Evolutionary conservation across 2,329 filamentous ascomycete genomes (phyloP), one percentile per base, ranked within the genome.

Genomic region (Thermochaetoides dissita): DNA sequence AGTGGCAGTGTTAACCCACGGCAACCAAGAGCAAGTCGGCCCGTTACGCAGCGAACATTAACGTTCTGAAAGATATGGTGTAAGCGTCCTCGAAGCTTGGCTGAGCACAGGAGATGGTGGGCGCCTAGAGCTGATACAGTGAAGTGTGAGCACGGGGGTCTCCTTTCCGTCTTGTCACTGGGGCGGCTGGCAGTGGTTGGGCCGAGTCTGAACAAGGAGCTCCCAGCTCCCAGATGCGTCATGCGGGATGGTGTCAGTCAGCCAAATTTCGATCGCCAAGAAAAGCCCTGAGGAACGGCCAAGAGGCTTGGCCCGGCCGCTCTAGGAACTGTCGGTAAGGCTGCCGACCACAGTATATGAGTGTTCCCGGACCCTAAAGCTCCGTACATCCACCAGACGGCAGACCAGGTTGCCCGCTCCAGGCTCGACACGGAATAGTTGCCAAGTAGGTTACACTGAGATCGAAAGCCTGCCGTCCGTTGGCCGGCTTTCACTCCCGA

Each of bases 261-360:
- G 3, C 17, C 17, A 5, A 24, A 5, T 24, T 24, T 24, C 17
- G 17, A 24, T 24, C 17, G 17, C 17, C 41, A 37, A 8, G 30
- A 29, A 12, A 8, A 6, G 8, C 7, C 24, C 17, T 37, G 30
- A 38, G 37, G 24, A 24, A 39, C 30, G 32, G 41, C 44, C 47
- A 43, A 49, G 39, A 45, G 8, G 42, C 49, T 51, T 51, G 49
- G 49, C 49, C 47, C 42, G 38, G 11, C 42, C 44, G 39, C 38
- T 42, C 39, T 38, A 47, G 47, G 47, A 36, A 37, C 30, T 48
- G 34, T 46, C 46, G 49, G 49, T 45, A 49, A 42, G 41, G 46
- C 41, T 47, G 40, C 49, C 48, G 48, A 41, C 17, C 29, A 32
- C 10, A 34, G 34, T 37, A 33, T 17, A 39, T 33, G 34, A 29